Evolutionary conservation across 1,284 basidiomycete genomes (phyloP).

Genomic region (Omphalotus olearius): DNA sequence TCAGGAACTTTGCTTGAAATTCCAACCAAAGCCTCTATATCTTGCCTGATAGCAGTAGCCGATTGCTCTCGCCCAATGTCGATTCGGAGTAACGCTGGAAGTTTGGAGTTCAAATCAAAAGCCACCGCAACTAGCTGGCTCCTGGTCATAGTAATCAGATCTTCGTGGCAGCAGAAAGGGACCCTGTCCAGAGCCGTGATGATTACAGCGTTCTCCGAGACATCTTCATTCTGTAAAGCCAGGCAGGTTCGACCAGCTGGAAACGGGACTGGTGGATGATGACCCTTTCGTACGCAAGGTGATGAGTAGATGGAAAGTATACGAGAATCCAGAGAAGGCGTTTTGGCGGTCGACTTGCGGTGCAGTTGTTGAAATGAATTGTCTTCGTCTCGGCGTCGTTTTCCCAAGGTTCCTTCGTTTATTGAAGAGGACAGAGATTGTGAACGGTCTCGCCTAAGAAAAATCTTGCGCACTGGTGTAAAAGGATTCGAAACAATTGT

Average conservation of each 20-base stretch:
- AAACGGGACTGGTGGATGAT: background rate
- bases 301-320: background rate
- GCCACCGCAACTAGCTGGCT: constrained; percentile 42
- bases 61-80: constrained; percentile 28
- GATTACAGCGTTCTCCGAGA: constrained; percentile 45
- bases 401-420: constrained; percentile 10
- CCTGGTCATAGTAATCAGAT: constrained; percentile 51
- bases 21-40: constrained; percentile 50
- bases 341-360: constrained; percentile 1
- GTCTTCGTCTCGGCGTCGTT: constrained; percentile 17
- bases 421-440: constrained; percentile 12
- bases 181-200: constrained; percentile 46
- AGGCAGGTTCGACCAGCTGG: constrained; percentile 20
- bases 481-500: constrained; percentile 13
- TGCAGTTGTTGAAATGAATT: background rate
- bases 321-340: background rate
- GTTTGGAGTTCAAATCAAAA: constrained; percentile 38
- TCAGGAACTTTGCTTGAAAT: constrained; percentile 21
- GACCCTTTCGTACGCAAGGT: too few relatives aligned
- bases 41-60: constrained; percentile 37
- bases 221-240: constrained; percentile 49
- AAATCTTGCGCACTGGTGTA: constrained; percentile 26
- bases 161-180: constrained; percentile 62
- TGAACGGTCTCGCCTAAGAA: constrained; percentile 22
- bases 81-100: constrained; percentile 44